Base-by-base conservation (phyloP, 2,329 filamentous ascomycete genomes). In the Colletotrichum endophyticum region DNA sequence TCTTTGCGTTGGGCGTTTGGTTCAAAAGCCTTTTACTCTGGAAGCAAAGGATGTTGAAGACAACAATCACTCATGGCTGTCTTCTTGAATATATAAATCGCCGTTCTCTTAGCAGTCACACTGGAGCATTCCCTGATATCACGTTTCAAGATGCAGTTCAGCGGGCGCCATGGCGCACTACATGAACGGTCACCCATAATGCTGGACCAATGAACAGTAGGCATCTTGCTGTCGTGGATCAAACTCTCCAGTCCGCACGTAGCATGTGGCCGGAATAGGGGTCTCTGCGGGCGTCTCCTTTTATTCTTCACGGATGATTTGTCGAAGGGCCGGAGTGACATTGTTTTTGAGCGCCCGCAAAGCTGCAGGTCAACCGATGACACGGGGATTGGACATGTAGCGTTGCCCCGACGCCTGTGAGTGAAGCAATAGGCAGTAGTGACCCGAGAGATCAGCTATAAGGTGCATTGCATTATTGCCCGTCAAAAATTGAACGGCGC, bases 311-410 rank as follows among this genome's bases (percentile, higher is more conserved):
- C 2, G n/a, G 11, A 22, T 53, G 44, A 53, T 53, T 53, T 22
- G 44, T 22, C 4, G 3, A 22, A 13, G 2, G 3, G 2, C 11
- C n/a, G 6, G 3, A 22, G n/a, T 8, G n/a, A 13, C 11, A 5
- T 1, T 5, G 2, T 3, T 53, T 6, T 3, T 1, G 12, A 53
- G 6, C 44, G 44, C 44, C 44, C 44, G 44, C 44, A 53, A 22
- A 53, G n/a, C 44, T 53, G 44, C 44, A 8, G 4, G 6, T 53
- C 44, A 53, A 22, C 39, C 39, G 1, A 3, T n/a, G 19, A 49
- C 5, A 7, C 9, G 9, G 39, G 5, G 5, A 49, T 0, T 12
- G 9, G 39, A 49, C 1, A 3, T 12, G 0, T n/a, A 49, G 39
- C 9, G 19, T 7, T 49, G 19, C 19, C 19, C 39, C 3, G 5